Base-by-base conservation (phyloP, 2,329 filamentous ascomycete species). In the Trichoderma koningii region DNA sequence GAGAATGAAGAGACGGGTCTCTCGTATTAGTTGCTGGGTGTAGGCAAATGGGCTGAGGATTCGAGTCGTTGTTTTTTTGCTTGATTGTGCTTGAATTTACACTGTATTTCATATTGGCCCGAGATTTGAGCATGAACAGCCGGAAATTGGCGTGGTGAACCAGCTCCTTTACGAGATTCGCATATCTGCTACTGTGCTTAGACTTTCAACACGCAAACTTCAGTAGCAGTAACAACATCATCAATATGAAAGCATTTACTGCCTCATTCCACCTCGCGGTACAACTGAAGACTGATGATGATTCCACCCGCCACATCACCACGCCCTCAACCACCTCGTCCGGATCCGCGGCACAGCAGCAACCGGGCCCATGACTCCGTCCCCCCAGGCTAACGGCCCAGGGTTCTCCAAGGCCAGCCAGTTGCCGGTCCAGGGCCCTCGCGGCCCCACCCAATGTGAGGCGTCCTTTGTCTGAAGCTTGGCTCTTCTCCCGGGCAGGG, bases 391-490 rank as follows among this genome's bases (percentile, higher is more conserved):
- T 41, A 48, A 9, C 30, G 5, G 45, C 23, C 56, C 30, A 50
- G 45, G 56, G 41, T 21, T 30, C 26, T 44, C 41, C 44, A 42
- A 63, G 53, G 23, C 60, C 19, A 63, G 41, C 60, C 60, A 62
- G 60, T 63, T 38, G 38, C 21, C 50, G n/a, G 55, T 5, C 55
- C 41, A 57, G 15, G 15, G 41, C 55, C 55, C 17, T 30, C 59
- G n/a, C 17, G 48, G 60, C 52, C 41, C 66, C 66, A 66, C 66
- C 57, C 38, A 57, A 45, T 48, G 53, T 67, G 64, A 61, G 51
- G 57, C 66, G 30, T 57, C 51, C 61, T 51, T 38, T 57, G 67
- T 67, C 65, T 67, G 67, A 59, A 23, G 56, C 63, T 61, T 51
- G 19, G 38, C 63, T 56, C 63, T 56, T 56, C 63, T 19, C 61